These are phyloP conservation scores for Phlebiopsis gigantea DNA, from an alignment of 768 basidiomycete genomes.

Conservation along the genomic window DNA sequence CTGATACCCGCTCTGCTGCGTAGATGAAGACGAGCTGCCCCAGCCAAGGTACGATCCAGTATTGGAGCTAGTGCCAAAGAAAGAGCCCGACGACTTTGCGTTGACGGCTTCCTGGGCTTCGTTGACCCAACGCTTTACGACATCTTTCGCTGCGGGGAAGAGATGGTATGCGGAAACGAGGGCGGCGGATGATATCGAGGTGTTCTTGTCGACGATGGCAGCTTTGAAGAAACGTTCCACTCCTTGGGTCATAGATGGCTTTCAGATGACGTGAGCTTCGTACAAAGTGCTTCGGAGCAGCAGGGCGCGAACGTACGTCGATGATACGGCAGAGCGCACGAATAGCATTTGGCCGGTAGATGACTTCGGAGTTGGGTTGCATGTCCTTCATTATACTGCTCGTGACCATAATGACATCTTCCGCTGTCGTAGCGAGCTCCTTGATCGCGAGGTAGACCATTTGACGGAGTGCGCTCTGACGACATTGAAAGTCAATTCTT, in stretches of 20 bases:
- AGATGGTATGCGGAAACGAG: constrained; percentile 97
- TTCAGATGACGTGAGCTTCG: constrained; percentile 12
- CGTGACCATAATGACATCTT: constrained; percentile 99
- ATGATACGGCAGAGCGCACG: constrained; percentile 94
- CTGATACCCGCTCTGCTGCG: constrained; percentile 54
- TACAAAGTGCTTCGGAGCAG: neutral
- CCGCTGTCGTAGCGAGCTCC: constrained; percentile 90
- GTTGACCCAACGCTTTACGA: constrained; percentile 99
- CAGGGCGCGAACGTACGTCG: constrained; percentile 63
- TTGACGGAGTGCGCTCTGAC: constrained; percentile 88
- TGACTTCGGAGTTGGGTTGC: constrained; percentile 98
- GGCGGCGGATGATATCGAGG: constrained; percentile 93
- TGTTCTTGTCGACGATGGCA: constrained; percentile 94
- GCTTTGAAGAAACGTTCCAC: constrained; percentile 99
- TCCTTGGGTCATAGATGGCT: constrained; percentile 99
- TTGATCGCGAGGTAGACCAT: constrained; percentile 99
- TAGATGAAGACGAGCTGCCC: constrained; percentile 45
- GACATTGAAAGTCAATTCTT: neutral
- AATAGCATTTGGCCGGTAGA: constrained; percentile 97
- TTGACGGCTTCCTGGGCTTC: constrained; percentile 96
- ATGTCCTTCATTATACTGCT: constrained; percentile 99
- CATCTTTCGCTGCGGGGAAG: constrained; percentile 88
- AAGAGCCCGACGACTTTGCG: constrained; percentile 71
- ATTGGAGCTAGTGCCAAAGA: constrained; percentile 44
- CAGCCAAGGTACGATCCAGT: constrained; percentile 71